Evolutionary conservation across 1,284 basidiomycete species (phyloP), one percentile per base, ranked within the genome.

Genomic region (Leccinum pallidistipes): DNA sequence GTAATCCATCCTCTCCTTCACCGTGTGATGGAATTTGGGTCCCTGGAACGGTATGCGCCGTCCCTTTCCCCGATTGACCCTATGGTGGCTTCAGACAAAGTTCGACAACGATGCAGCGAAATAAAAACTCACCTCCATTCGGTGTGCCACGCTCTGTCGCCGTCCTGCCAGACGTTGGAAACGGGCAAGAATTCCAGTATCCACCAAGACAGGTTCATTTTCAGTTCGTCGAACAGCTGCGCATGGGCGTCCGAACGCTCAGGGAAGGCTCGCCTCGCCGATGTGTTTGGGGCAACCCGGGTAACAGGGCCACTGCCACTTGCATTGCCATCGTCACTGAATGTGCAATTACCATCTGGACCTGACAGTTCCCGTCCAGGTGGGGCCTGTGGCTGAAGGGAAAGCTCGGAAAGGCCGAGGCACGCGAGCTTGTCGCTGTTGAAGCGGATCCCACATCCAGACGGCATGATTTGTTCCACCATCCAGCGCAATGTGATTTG

Each of bases 401-500:
- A n/a, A 52, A 3, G 10, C 11, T 49, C 47, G 3, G 63, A 69
- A 55, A 82, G 75, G 34, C 74, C 68, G 21, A 76, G 73, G 21
- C 68, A 68, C 16, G 65, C 64, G 55, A 86, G 77, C 31, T 70
- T 78, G 1, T 71, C 69, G 8, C 67, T 60, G 62, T 86, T 81
- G 64, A 88, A 88, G 31, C 75, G 64, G 36, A 90, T 78, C 3
- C 82, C 83, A 65, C 84, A 85, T 24, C 79, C 73, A 6, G 81
- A 73, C 3, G 65, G 65, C 7, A 79, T 75, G 61, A 81, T 75
- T 63, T 86, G 78, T 60, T 83, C 82, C 51, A 91, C 79, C 90
- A 91, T 91, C 89, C 89, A 91, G 31, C 83, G 83, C 29, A 91
- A 76, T n/a, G 85, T 72, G 65, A 90, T 86, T 62, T 88, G 79